phyloP scores from a whole-genome alignment of 495 filamentous ascomycete genomes.

The Geopyxis carbonaria region DNA sequence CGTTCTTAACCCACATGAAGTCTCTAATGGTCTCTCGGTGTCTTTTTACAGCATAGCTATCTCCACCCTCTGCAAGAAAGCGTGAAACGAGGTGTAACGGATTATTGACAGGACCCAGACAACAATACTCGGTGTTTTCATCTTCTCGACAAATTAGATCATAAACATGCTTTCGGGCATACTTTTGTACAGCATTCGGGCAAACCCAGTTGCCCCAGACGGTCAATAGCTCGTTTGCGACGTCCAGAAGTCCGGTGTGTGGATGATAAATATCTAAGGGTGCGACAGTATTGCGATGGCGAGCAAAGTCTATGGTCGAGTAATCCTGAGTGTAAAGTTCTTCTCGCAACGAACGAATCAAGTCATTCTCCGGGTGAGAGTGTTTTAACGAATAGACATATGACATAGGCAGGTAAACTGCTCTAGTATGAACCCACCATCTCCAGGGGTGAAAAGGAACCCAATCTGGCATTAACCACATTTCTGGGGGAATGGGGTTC shows the following conservation, averaged over 20 bases:
- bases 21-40: slow-evolving; percentile 71
- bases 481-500: slow-evolving; percentile 80
- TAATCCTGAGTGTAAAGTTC: slow-evolving; percentile 75
- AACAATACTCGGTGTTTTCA: slow-evolving; percentile 71
- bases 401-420: slow-evolving; percentile 82
- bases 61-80: slow-evolving; percentile 68
- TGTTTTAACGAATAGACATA: slow-evolving; percentile 72
- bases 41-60: slow-evolving; percentile 52
- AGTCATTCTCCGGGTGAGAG: slow-evolving; percentile 49
- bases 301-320: slow-evolving; percentile 55
- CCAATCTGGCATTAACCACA: slow-evolving; percentile 95
- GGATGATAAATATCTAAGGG: slow-evolving; percentile 79
- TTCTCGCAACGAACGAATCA: slow-evolving; percentile 54
- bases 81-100: slow-evolving; percentile 75
- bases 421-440: slow-evolving; percentile 97
- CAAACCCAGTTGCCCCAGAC: slow-evolving; percentile 45
- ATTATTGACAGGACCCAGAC: slow-evolving; percentile 74
- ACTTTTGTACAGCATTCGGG: slow-evolving; percentile 57
- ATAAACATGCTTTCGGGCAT: slow-evolving; percentile 39
- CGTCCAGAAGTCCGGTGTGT: slow-evolving; percentile 65
- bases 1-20: slow-evolving; percentile 77
- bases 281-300: slow-evolving; percentile 68
- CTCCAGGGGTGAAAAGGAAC: slow-evolving; percentile 85
- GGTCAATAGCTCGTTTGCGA: slow-evolving; percentile 55
- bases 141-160: slow-evolving; percentile 77